Evolutionary conservation across 2,329 filamentous ascomycete species (phyloP), one percentile per base, ranked within the genome.

Genomic region (Colletotrichum sublineola): DNA sequence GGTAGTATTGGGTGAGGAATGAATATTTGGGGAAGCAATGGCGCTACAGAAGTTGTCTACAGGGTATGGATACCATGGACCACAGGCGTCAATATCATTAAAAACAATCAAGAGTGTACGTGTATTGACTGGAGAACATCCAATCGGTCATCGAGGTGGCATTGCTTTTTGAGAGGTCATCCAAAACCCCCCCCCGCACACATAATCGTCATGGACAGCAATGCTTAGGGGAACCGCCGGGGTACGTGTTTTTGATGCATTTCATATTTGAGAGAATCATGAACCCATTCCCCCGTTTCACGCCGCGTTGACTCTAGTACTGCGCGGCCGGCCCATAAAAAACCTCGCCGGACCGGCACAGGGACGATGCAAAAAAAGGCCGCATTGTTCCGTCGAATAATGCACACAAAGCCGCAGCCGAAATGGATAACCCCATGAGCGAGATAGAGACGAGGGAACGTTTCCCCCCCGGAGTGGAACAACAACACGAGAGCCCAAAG

Each of bases 241-340:
- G 44, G 50, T 56, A 55, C 58, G 31, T 56, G 57, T 68, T 70
- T 67, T 67, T 60, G 64, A 73, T 74, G 73, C 63, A 73, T 66
- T 74, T 74, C 67, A 69, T 73, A 73, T 69, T 74, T 74, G 73
- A 74, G 73, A 74, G 73, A 74, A 74, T 74, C 73, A 74, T 74
- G 73, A 74, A 74, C 73, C 73, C 73, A 71, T 74, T 74, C 71
- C 73, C 61, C 73, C 73, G 57, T 74, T 68, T 73, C 73, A 68
- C 74, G 74, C 74, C 74, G 63, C 73, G 73, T 74, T 5, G 71
- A 74, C 73, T 74, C 71, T 71, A 74, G 62, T 69, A 66, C 62
- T 74, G 57, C 63, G 68, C 55, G 68, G 57, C 63, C 63, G 55
- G 61, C 63, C 61, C 52, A 63, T 24, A n/a, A 24, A 48, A 48